Base-by-base conservation (phyloP, 768 basidiomycete species). In the Lyophyllum atratum region DNA sequence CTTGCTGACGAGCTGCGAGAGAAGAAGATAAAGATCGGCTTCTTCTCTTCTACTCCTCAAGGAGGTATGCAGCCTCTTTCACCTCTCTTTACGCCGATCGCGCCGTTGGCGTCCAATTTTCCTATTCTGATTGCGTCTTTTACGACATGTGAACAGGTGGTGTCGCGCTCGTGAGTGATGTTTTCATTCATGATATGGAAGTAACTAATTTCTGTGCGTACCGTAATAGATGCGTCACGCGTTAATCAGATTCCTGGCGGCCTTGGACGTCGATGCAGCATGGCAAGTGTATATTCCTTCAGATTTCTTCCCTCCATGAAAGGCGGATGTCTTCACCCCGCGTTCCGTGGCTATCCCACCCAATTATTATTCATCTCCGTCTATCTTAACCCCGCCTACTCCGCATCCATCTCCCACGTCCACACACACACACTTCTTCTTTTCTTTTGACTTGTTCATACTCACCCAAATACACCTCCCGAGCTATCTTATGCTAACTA, bases 1-100 rank as follows among this genome's bases (percentile, higher is more conserved):
- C 86, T 94, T 45, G 89, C 91, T 4, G 85, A 90, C 49, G 93
- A 94, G 67, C 81, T 97, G 42, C 86, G 87, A 55, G 86, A 90
- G 71, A 92, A 90, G 74, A 89, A 94, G 60, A 77, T 92, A 69
- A 93, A 91, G 72, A 91, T 96, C 61, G 89, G 88, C 22, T 96
- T 96, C 83, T 96, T 96, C 75, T 93, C 91, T 26, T 94, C 93
- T 10, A 98, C 95, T 6, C 95, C 95, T 11, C 93, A 96, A 76
- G 95, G 95, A 79, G 87, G 90, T 89, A 72, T 66, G 82, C 67
- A 49, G 39, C 49, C 45, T 61, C 25, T 61, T 54, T 44, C 11
- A 9, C 34, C 24, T 31, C 33, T 50, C 49, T 52, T 43, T 43
- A 28, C 19, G 55, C 39, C 33, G 49, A 25, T 33, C 52, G 47